Evolutionary conservation across 352 stramenopile species (phyloP), one percentile per base, ranked within the genome.

Genomic region (Phytophthora pini): DNA sequence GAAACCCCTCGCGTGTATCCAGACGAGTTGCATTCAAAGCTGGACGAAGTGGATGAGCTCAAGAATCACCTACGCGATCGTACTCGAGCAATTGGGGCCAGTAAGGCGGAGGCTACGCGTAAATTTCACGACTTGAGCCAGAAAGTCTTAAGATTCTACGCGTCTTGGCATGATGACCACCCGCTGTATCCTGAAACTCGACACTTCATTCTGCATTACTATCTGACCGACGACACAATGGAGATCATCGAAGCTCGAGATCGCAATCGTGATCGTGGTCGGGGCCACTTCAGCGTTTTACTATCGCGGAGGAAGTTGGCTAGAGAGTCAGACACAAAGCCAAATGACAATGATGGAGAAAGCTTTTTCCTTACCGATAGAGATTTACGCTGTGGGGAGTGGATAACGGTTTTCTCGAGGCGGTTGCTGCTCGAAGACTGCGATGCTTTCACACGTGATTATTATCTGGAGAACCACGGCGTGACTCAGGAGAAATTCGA

Each of bases 171-270:
- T n/a, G 95, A 98, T 61, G 76, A 77, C 26, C 87, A 98, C 46
- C 86, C 87, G 20, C 70, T 97, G 50, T 97, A 97, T 57, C 90
- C 93, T 13, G 90, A 96, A 48, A 96, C 82, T 61, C 77, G 87
- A 15, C 73, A 80, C 38, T 98, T 97, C 66, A 82, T 96, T 22
- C 61, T 98, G 22, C 89, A 98, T 68, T 98, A 97, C 70, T 98
- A 97, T 68, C 58, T 98, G 49, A 72, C 77, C 24, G 92, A 98
- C 74, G 92, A 98, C 61, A 98, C 90, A 13, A 62, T 98, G 6
- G 92, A 98, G 70, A 73, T 98, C 2, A 74, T 95, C 15, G 92
- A 98, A 74, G 74, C 79, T 6, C 68, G 87, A 24, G 38, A 82
- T 41, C 48, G 69, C 9, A 74, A 79, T 17, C 72, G 89, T 11